Evolutionary conservation across 768 basidiomycete genomes (phyloP).

Genomic region (Terana coerulea): DNA sequence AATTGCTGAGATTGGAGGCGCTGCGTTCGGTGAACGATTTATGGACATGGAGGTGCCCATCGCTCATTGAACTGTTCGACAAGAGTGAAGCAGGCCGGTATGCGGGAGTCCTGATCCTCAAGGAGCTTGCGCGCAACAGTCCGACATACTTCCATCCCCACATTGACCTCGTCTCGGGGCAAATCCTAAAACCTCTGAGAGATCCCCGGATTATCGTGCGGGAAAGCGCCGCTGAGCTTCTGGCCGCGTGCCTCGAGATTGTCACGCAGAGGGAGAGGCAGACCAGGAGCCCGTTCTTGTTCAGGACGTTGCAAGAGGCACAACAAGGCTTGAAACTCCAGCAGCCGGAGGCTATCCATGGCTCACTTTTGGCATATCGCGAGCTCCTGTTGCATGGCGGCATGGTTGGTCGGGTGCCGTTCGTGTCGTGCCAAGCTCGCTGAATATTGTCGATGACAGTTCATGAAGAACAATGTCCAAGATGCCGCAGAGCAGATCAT

Average conservation of each 20-base stretch:
- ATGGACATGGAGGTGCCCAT: constrained; percentile 88
- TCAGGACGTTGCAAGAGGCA: constrained; percentile 86
- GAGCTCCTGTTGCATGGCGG: constrained; percentile 91
- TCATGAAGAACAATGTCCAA: constrained; percentile 84
- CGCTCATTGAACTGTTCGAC: constrained; percentile 76
- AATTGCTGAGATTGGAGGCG: constrained; percentile 81
- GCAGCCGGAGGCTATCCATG: constrained; percentile 88
- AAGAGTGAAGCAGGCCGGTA: constrained; percentile 81
- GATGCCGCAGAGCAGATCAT: constrained; percentile 89
- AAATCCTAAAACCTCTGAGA: constrained; percentile 85
- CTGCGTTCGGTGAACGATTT: constrained; percentile 81
- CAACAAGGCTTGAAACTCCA: constrained; percentile 75
- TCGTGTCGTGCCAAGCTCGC: too few species aligned
- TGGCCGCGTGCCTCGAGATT: constrained; percentile 92
- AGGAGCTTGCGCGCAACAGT: constrained; percentile 89
- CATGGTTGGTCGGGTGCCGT: constrained; percentile 61
- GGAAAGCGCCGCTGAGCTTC: constrained; percentile 88
- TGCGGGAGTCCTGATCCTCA: constrained; percentile 90
- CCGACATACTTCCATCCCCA: constrained; percentile 85
- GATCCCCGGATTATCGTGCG: constrained; percentile 88
- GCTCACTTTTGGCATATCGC: constrained; percentile 86
- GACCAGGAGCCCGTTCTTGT: constrained; percentile 59
- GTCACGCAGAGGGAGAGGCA: constrained; percentile 71
- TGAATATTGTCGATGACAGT: too few species aligned
- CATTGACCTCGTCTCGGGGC: constrained; percentile 85